phyloP scores from a whole-genome alignment of 2,329 filamentous ascomycete genomes.

The Pseudovirgaria hyperparasitica region DNA sequence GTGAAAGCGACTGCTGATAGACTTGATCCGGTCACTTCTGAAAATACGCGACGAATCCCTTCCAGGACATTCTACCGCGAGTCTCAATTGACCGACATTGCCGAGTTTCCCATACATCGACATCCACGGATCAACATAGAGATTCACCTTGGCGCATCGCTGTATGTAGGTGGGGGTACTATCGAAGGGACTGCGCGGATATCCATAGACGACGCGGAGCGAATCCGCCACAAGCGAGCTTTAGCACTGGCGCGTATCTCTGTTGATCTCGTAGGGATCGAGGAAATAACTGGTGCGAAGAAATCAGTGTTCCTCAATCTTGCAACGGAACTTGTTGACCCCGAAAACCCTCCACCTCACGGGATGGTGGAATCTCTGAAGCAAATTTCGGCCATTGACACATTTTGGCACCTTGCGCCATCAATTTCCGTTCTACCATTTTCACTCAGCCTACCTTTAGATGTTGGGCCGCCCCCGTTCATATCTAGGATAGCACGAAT shows the following conservation, averaged over 20 bases:
- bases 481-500: constrained; percentile 39
- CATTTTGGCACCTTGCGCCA: constrained; percentile 37
- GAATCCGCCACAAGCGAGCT: constrained; percentile 28
- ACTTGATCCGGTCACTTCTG: constrained; percentile 30
- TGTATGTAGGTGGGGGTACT: constrained; percentile 43
- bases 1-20: constrained; percentile 30
- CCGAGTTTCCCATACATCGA: constrained; percentile 35
- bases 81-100: constrained; percentile 32
- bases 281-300: constrained; percentile 35
- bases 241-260: constrained; percentile 37
- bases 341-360: constrained; percentile 35
- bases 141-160: constrained; percentile 35
- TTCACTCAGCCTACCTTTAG: constrained; percentile 38
- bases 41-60: constrained; percentile 29
- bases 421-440: constrained; percentile 37
- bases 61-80: constrained; percentile 37
- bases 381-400: constrained; percentile 22
- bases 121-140: constrained; percentile 38
- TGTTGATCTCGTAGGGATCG: constrained; percentile 39
- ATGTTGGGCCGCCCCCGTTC: constrained; percentile 42
- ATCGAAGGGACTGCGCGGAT: constrained; percentile 39
- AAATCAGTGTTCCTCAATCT: constrained; percentile 38
- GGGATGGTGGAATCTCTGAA: constrained; percentile 35
- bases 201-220: constrained; percentile 34
- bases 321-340: constrained; percentile 38